Conservation (phyloP, 1,284 basidiomycete species). For the Austroboletus niveus region DNA sequence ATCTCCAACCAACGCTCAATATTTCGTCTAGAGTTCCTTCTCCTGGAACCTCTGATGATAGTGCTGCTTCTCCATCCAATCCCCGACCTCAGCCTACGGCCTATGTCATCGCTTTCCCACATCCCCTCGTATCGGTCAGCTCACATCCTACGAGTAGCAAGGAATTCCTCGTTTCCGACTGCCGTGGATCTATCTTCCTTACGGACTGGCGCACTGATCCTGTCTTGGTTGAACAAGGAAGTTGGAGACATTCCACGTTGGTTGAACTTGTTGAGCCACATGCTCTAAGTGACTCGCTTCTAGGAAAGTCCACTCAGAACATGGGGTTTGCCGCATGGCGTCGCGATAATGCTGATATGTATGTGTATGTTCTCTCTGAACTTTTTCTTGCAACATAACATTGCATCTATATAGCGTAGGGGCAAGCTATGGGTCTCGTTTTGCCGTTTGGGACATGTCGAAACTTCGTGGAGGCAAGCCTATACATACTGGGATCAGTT, state of each 20-base stretch:
- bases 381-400: conserved; percentile 8
- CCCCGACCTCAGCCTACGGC: conserved; percentile 66
- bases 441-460: conserved; percentile 72
- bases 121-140: conserved; percentile 63
- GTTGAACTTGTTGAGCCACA: conserved; percentile 71
- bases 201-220: conserved; percentile 78
- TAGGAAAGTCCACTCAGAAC: conserved; percentile 47
- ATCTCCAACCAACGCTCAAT: conserved; percentile 57
- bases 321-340: conserved; percentile 67
- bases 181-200: conserved; percentile 66
- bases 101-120: conserved; percentile 67
- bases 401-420: conserved; percentile 57
- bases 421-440: conserved; percentile 64
- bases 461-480: conserved; percentile 73
- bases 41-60: conserved; percentile 21
- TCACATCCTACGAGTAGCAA: conserved; percentile 73
- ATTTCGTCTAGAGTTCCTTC: conserved; percentile 36
- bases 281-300: conserved; percentile 51
- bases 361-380: conserved; percentile 37
- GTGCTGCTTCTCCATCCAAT: conserved; percentile 22
- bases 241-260: conserved; percentile 58
- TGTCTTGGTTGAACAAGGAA: conserved; percentile 48
- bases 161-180: conserved; percentile 74
- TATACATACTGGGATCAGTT: conserved; percentile 52
- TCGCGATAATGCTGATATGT: conserved; percentile 64